A percentile compares a stretch with the other conserved stretches of the same genome.
Conservation (phyloP, 768 basidiomycete genomes). For the Rhizopogon roseolus region DNA sequence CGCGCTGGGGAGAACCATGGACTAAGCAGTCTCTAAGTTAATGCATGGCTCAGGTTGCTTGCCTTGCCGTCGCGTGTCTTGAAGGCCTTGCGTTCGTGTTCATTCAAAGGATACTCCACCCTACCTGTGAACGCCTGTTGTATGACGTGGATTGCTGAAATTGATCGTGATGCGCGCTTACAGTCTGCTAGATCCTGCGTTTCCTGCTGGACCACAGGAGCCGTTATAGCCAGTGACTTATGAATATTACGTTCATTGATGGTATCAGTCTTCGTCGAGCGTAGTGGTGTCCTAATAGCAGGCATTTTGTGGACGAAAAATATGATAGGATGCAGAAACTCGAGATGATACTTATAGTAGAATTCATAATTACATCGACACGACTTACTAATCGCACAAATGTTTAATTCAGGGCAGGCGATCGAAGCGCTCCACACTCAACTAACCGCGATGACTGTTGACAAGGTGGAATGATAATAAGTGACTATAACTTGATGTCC, state of each 20-base stretch:
- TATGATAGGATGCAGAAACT: too few relatives aligned
- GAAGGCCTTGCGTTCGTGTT: conserved; percentile 15
- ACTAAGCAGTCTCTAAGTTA: not conserved
- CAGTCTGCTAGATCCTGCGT: conserved; percentile 2
- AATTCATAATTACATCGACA: too few relatives aligned
- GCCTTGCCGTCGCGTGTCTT: conserved; percentile 25
- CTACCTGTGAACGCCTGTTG: conserved; percentile 1
- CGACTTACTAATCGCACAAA: not conserved
- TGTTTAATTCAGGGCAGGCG: not conserved
- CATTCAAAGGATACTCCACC: conserved; percentile 10
- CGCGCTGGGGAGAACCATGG: conserved; percentile 33
- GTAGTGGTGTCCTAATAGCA: not conserved
- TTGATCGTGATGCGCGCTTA: not conserved
- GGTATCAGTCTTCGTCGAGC: not conserved
- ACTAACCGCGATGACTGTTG: too few relatives aligned
- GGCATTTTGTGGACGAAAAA: not conserved
- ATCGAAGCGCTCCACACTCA: not conserved
- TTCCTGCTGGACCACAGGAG: not conserved
- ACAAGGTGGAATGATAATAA: not conserved
- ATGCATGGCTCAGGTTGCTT: not conserved
- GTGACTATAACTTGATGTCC: not conserved
- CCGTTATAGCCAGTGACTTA: not conserved
- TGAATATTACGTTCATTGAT: not conserved
- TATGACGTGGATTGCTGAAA: not conserved
- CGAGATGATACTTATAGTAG: too few relatives aligned